A percentile compares a stretch with the other conserved stretches of the same genome.
phyloP scores from a whole-genome alignment of 2,329 filamentous ascomycete genomes.

The Biscogniauxia mediterranea region DNA sequence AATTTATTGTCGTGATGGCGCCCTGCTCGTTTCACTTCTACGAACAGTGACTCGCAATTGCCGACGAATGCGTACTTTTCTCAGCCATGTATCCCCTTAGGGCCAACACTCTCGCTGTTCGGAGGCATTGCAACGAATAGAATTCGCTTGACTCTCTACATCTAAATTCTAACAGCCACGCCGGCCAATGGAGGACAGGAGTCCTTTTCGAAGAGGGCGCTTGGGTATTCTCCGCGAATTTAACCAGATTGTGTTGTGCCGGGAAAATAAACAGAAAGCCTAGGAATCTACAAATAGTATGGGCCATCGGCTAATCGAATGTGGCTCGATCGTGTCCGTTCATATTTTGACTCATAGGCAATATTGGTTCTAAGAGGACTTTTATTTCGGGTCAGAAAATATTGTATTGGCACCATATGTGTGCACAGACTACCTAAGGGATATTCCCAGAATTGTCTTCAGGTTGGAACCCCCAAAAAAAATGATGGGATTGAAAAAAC shows the following conservation, averaged over 20 bases:
- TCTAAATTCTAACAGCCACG: conserved; percentile 10
- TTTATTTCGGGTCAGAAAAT: too few relatives aligned
- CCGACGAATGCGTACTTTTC: conserved; percentile 13
- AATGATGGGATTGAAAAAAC: too few relatives aligned
- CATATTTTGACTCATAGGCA: too few relatives aligned
- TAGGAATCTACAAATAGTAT: neutral
- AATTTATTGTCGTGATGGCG: neutral
- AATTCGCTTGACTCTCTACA: conserved; percentile 5
- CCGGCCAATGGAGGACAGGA: conserved; percentile 13
- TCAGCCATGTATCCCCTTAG: conserved; percentile 17
- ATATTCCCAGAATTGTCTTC: too few relatives aligned
- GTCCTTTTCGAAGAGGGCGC: conserved; percentile 9
- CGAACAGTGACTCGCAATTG: conserved; percentile 14
- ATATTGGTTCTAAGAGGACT: too few relatives aligned
- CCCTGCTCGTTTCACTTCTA: neutral
- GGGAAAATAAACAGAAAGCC: conserved; percentile 9
- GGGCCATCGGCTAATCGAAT: neutral
- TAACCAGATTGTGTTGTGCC: conserved; percentile 25
- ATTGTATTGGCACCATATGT: too few relatives aligned
- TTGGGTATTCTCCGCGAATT: conserved; percentile 13
- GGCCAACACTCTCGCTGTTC: conserved; percentile 2
- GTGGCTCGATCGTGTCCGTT: too few relatives aligned
- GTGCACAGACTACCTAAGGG: too few relatives aligned
- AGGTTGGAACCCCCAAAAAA: too few relatives aligned
- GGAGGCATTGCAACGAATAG: conserved; percentile 9